A percentile compares a stretch with the other conserved stretches of the same genome.
Conservation (phyloP, 352 stramenopile genomes). For the Phytopythium ostracodes region DNA sequence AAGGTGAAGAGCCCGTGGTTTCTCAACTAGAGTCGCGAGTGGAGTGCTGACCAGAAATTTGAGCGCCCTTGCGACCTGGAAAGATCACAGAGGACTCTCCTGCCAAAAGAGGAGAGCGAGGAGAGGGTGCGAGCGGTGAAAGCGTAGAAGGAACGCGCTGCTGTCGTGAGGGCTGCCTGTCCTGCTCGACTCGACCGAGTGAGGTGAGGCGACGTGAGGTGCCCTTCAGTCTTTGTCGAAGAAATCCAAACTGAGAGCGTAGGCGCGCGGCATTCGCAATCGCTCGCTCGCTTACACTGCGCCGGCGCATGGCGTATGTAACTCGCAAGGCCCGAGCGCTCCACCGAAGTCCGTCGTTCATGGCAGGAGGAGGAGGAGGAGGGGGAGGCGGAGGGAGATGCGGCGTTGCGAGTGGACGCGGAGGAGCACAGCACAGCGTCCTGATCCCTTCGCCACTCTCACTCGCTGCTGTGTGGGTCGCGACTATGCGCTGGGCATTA, state of each 20-base stretch:
- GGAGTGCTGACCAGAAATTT: conserved; percentile 13
- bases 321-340: conserved; percentile 1
- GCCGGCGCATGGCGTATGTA: neutral
- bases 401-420: conserved; percentile 1
- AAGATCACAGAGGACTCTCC: conserved; percentile 14
- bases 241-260: conserved; percentile 5
- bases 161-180: conserved; percentile 23
- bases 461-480: neutral
- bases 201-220: neutral
- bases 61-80: conserved; percentile 15
- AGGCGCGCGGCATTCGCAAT: conserved; percentile 4
- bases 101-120: no score
- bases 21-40: neutral
- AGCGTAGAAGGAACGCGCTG: conserved; percentile 10
- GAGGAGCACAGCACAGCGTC: neutral
- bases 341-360: conserved; percentile 6
- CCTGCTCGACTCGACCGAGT: conserved; percentile 32
- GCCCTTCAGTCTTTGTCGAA: conserved; percentile 7
- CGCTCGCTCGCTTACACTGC: neutral
- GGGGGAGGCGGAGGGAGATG: neutral
- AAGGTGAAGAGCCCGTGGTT: neutral
- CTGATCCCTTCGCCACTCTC: conserved; percentile 6
- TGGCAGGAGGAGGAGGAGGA: no score
- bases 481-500: conserved; percentile 7
- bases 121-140: neutral